Base-by-base conservation (phyloP, 345 rosid genomes). In the Arabis hirsuta region DNA sequence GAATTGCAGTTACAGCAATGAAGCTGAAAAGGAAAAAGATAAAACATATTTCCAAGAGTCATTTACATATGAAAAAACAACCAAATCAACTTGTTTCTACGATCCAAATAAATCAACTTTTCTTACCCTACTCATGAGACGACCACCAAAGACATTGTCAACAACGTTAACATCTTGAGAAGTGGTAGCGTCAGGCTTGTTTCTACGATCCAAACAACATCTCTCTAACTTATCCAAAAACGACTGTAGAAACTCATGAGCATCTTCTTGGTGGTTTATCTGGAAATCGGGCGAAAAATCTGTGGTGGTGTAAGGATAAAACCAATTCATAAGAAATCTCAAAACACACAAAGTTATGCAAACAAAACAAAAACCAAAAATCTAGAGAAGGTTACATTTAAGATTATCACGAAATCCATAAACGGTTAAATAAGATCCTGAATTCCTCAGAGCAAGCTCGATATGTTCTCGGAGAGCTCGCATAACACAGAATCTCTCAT, bases 161-260 rank as follows among this genome's bases (percentile, higher is more conserved):
- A 89, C 96, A 19, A 91, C 67, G 81, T 89, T 89, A 20, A 53
- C 60, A 16, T 65, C 76, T 70, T 59, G 62, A 39, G 80, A 52
- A 41, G 77, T 48, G 44, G 70, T 31, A 45, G 62, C 24, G 12
- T 31, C 76, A 65, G 45, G 77, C 32, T 3, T 60, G 45, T 63
- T 61, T 41, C 48, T 59, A 41, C 73, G 65, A 72, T 84, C 69
- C 48, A 85, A 58, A 78, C 85, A 86, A 48, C 96, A 84, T 22
- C 82, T 79, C 69, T 87, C 94, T 5, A 91, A 84, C 73, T 80
- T 86, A 63, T 89, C 92, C 61, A 91, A 68, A 72, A 91, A 72
- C 44, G 90, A 87, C 12, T 89, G 96, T 24, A 89, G 86, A 71
- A 86, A 89, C 78, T 89, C 97, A 53, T 91, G 97, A 12, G 96